Evolutionary conservation across 2,329 filamentous ascomycete genomes (phyloP).

Genomic region (Fusarium pilosicola): DNA sequence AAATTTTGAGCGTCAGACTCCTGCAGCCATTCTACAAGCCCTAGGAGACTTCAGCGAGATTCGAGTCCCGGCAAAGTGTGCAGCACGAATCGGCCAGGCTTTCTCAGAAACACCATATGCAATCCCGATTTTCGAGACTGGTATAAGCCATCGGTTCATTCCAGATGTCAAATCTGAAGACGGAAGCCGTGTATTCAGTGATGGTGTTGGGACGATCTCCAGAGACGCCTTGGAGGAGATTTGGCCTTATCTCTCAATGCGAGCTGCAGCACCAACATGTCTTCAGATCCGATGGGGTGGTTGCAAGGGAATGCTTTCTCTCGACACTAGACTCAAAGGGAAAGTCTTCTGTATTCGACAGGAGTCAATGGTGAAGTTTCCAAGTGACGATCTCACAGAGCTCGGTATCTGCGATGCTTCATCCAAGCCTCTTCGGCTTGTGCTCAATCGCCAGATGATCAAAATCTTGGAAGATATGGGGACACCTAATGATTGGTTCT

Average conservation of each 20-base stretch:
- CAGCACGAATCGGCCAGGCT: slow-evolving; percentile 70
- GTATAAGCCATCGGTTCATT: slow-evolving; percentile 51
- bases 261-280: slow-evolving; percentile 65
- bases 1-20: slow-evolving; percentile 47
- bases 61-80: slow-evolving; percentile 63
- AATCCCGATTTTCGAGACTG: slow-evolving; percentile 57
- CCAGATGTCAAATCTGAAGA: slow-evolving; percentile 62
- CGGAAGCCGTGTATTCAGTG: slow-evolving; percentile 73
- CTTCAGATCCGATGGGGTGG: slow-evolving; percentile 81
- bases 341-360: slow-evolving; percentile 69
- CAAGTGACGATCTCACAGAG: slow-evolving; percentile 61
- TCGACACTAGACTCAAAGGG: slow-evolving; percentile 70
- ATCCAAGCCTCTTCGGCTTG: slow-evolving; percentile 72
- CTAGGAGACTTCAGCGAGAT: slow-evolving; percentile 64
- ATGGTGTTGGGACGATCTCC: slow-evolving; percentile 82
- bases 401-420: slow-evolving; percentile 79
- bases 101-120: slow-evolving; percentile 80
- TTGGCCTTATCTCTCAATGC: slow-evolving; percentile 62
- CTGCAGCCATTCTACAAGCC: slow-evolving; percentile 55
- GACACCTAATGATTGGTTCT: slow-evolving; percentile 67
- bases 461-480: slow-evolving; percentile 87
- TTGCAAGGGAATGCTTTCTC: slow-evolving; percentile 80
- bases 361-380: slow-evolving; percentile 83
- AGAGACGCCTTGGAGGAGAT: slow-evolving; percentile 66
- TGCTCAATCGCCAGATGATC: slow-evolving; percentile 82